Percentiles rank a stretch among this genome's conserved stretches.
Conservation (phyloP, 1,139 yeast genomes). For the Hyphopichia burtonii region DNA sequence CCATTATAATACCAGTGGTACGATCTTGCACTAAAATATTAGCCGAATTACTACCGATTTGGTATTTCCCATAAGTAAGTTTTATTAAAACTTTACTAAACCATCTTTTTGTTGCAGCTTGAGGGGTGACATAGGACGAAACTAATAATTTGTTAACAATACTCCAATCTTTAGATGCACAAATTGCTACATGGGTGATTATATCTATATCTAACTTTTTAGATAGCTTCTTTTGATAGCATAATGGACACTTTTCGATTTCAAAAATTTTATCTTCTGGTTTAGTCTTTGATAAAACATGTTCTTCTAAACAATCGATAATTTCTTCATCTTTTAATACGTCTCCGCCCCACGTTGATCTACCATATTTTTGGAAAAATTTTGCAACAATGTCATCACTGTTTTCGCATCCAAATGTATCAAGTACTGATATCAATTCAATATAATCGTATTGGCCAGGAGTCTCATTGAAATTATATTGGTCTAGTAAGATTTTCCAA, state of each 20-base stretch:
- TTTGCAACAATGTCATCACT: slow-evolving; percentile 44
- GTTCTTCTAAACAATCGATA: slow-evolving; percentile 51
- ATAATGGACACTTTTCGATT: slow-evolving; percentile 73
- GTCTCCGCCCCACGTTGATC: slow-evolving; percentile 55
- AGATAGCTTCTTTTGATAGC: slow-evolving; percentile 60
- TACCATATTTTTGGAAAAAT: slow-evolving; percentile 44
- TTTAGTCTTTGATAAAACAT: slow-evolving; percentile 20
- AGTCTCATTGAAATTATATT: slow-evolving; percentile 40
- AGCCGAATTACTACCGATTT: slow-evolving; percentile 88
- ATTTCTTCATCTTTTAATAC: slow-evolving; percentile 56
- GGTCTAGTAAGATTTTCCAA: slow-evolving; percentile 64
- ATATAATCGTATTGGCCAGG: slow-evolving; percentile 45
- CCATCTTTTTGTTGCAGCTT: slow-evolving; percentile 87
- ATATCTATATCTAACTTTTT: slow-evolving; percentile 63
- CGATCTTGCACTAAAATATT: slow-evolving; percentile 93
- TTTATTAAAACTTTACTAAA: slow-evolving; percentile 78
- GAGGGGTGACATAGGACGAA: slow-evolving; percentile 74
- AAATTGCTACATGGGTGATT: slow-evolving; percentile 82
- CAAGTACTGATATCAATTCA: slow-evolving; percentile 59
- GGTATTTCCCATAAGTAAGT: slow-evolving; percentile 83
- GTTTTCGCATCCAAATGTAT: slow-evolving; percentile 60
- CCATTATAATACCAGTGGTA: slow-evolving; percentile 78
- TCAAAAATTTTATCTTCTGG: slow-evolving; percentile 47
- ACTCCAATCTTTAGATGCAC: slow-evolving; percentile 79
- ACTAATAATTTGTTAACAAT: slow-evolving; percentile 64